Evolutionary conservation across 2,329 filamentous ascomycete species (phyloP).

Genomic region (Alternaria ethzedia): DNA sequence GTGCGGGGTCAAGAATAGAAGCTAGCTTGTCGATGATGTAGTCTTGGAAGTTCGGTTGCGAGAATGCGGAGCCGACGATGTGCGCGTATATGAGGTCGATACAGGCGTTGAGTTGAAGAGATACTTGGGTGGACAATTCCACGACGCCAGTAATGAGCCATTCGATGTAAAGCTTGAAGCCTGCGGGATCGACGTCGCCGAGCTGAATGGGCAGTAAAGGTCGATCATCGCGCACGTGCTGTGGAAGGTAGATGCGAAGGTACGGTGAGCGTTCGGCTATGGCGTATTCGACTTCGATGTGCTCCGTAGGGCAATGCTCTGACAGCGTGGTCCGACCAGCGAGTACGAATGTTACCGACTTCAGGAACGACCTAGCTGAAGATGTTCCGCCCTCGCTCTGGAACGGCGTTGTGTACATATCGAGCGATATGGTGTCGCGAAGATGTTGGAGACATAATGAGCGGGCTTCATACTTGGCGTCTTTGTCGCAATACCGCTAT

Average conservation of each 20-base stretch:
- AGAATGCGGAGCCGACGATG: slow-evolving; percentile 16
- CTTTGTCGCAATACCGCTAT: background rate
- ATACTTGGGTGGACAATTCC: background rate
- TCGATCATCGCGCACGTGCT: background rate
- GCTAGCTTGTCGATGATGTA: slow-evolving; percentile 15
- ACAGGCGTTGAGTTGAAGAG: slow-evolving; percentile 7
- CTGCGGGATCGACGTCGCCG: slow-evolving; percentile 11
- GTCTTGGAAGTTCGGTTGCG: slow-evolving; percentile 19
- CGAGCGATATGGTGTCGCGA: too few relatives aligned
- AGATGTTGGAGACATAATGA: background rate
- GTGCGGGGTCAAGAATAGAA: background rate
- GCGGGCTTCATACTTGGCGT: rapidly evolving
- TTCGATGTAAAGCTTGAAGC: slow-evolving; percentile 19
- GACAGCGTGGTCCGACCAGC: slow-evolving; percentile 13
- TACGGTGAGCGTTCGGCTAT: slow-evolving; percentile 13
- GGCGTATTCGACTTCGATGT: background rate
- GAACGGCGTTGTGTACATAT: background rate
- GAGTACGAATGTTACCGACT: slow-evolving; percentile 12
- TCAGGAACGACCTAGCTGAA: background rate
- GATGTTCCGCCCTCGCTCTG: too few relatives aligned
- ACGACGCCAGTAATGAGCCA: slow-evolving; percentile 11
- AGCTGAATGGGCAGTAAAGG: slow-evolving; percentile 3
- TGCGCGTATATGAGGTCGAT: slow-evolving; percentile 26
- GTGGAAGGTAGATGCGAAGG: slow-evolving; percentile 8
- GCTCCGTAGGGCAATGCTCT: slow-evolving; percentile 9